Evolutionary conservation across 1,284 basidiomycete species (phyloP), one percentile per base, ranked within the genome.

Genomic region (Malassezia slooffiae): DNA sequence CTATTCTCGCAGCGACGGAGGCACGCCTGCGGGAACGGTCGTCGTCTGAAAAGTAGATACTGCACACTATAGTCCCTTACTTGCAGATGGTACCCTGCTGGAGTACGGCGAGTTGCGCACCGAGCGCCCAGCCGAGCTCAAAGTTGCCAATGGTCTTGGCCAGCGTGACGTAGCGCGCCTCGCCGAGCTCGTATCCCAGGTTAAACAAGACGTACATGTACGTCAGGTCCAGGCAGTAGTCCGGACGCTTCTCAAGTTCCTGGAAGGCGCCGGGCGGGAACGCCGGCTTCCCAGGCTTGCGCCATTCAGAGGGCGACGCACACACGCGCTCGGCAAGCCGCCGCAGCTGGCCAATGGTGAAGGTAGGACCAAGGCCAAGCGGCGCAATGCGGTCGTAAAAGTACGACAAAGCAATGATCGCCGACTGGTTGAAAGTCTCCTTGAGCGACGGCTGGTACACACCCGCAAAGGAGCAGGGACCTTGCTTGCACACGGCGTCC

Each of bases 401-500:
- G 77, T 96, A 97, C 21, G 90, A 95, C 10, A 62, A 52, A 9
- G 60, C 58, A 22, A 64, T 50, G 38, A 66, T 61, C 24, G 71
- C 71, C n/a, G 70, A 63, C 2, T 58, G 56, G 9, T 55, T 58
- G 78, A 96, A 96, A 5, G 85, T 83, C 54, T 91, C 83, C 54
- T 85, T 76, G 21, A 96, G 76, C n/a, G 83, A 83, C 1, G 91
- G 93, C 70, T 96, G 91, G 74, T 97, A 96, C 21, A 95, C 87
- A 27, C 91, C 91, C 58, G 87, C 83, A 74, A 97, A 97, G 2
- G 90, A 88, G 71, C 91, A 97, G 84, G 85, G 58, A 81, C 75
- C 60, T 81, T 79, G 27, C 2, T 46, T 21, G 71, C 93, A 96
- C 38, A 88, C 77, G 0, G 88, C 81, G 61, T 97, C 86, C 74